Conservation (phyloP, 2,329 filamentous ascomycete species). For the Coniochaeta sp. region DNA sequence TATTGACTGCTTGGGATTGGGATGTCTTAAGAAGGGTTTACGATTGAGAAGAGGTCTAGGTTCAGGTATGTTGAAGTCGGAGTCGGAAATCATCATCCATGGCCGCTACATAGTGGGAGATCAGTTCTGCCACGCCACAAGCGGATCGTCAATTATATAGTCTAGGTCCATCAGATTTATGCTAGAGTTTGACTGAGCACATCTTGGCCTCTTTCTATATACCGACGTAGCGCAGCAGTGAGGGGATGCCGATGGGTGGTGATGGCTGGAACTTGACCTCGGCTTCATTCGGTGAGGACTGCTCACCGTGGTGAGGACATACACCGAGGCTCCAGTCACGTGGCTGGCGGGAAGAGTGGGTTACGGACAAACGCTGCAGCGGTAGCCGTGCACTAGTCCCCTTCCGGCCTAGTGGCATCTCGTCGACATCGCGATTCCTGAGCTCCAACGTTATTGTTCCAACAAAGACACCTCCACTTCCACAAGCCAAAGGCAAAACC, state of each 20-base stretch:
- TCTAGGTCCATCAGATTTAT: too few relatives aligned
- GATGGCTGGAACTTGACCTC: too few relatives aligned
- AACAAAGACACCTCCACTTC: not conserved
- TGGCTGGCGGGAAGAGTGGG: not conserved
- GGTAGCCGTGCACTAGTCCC: not conserved
- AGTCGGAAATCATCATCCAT: not conserved
- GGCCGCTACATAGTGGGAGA: not conserved
- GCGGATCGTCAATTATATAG: too few relatives aligned
- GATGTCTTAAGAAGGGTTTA: too few relatives aligned
- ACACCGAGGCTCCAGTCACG: not conserved
- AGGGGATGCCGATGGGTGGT: not conserved
- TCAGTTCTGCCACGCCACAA: too few relatives aligned
- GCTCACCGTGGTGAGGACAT: not conserved
- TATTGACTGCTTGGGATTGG: too few relatives aligned
- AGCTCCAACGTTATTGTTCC: not conserved
- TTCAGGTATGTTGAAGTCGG: not conserved
- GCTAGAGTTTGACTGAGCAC: too few relatives aligned
- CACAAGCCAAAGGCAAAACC: not conserved
- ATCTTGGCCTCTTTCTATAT: too few relatives aligned
- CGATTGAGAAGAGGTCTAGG: too few relatives aligned
- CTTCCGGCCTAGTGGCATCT: not conserved
- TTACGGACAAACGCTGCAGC: not conserved
- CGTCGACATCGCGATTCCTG: not conserved
- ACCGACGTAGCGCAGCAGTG: too few relatives aligned
- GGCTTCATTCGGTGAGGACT: not conserved